Base-by-base conservation (phyloP, 345 rosid genomes). In the Moricandia arvensis region DNA sequence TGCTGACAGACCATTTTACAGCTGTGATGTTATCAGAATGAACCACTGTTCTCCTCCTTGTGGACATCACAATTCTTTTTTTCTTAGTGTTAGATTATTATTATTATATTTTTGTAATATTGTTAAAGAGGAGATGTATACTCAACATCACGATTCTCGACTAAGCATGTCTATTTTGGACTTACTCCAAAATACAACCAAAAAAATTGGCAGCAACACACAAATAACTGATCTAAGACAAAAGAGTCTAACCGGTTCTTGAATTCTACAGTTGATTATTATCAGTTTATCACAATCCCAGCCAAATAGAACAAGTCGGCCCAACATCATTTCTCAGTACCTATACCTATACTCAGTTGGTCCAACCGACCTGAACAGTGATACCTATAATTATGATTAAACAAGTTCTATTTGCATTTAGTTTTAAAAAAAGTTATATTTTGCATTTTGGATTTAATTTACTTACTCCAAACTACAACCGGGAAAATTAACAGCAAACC, bases 311-410 rank as follows among this genome's bases (percentile, higher is more conserved):
- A 8, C 15, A 33, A 73, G 29, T 62, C 8, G n/a, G 31, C 58
- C 51, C 54, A 17, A 55, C 27, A 35, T 8, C 16, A 12, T n/a
- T 15, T 41, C 58, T 74, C 60, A 82, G 74, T 72, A 86, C 69
- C 79, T 72, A 18, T 74, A 73, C 21, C 83, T 97, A 92, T 87
- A 34, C 97, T 97, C 0, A 89, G 84, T 68, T 80, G 85, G 85
- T 94, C 97, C 83, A 94, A 77, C 33, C 91, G 91, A 55, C 99
- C 99, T 0, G 93, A 95, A 30, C 99, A 97, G 0, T 96, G 97
- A 71, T 95, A 95, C n/a, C n/a, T n/a, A n/a, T n/a, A n/a, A 47
- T 34, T 67, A 6, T 64, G 26, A 68, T 38, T 63, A 41, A 57
- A n/a, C 59, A 75, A 63, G 71, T 63, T 24, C 16, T 55, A 2